phyloP scores from a whole-genome alignment of 805 yeast species.

The Starmerella roubikii region DNA sequence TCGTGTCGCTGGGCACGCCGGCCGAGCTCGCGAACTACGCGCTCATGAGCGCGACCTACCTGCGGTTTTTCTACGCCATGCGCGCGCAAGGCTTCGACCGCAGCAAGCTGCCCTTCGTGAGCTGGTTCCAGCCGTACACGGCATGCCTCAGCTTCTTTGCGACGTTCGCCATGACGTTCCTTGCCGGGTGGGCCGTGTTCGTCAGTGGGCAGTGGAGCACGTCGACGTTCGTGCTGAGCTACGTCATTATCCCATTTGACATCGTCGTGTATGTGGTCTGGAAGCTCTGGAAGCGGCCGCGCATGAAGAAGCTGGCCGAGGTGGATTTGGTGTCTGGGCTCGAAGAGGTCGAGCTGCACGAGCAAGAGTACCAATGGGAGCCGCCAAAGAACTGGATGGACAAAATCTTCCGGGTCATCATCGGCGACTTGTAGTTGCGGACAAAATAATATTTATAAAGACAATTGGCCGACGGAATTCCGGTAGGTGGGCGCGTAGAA shows the following conservation, averaged over 20 bases:
- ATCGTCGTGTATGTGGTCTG: slow-evolving; percentile 37
- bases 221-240: slow-evolving; percentile 51
- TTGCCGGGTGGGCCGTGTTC: slow-evolving; percentile 61
- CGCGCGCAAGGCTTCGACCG: slow-evolving; percentile 39
- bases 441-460: too few relatives aligned
- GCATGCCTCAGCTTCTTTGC: slow-evolving; percentile 37
- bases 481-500: too few relatives aligned
- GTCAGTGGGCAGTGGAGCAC: slow-evolving; percentile 51
- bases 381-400: slow-evolving; percentile 44
- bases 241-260: slow-evolving; percentile 54
- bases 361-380: slow-evolving; percentile 19
- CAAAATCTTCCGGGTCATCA: slow-evolving; percentile 24
- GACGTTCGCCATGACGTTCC: slow-evolving; percentile 39
- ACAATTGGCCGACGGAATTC: too few relatives aligned
- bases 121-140: slow-evolving; percentile 48
- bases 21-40: slow-evolving; percentile 53
- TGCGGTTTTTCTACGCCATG: slow-evolving; percentile 50
- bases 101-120: slow-evolving; percentile 35
- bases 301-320: slow-evolving; percentile 33
- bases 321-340: slow-evolving; percentile 44
- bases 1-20: slow-evolving; percentile 56
- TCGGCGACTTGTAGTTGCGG: slow-evolving; percentile 16
- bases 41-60: slow-evolving; percentile 42
- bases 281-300: slow-evolving; percentile 40
- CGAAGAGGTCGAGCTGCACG: slow-evolving; percentile 48